Evolutionary conservation across 2,329 filamentous ascomycete species (phyloP), one percentile per base, ranked within the genome.

Genomic region (Pseudogymnoascus sp.): DNA sequence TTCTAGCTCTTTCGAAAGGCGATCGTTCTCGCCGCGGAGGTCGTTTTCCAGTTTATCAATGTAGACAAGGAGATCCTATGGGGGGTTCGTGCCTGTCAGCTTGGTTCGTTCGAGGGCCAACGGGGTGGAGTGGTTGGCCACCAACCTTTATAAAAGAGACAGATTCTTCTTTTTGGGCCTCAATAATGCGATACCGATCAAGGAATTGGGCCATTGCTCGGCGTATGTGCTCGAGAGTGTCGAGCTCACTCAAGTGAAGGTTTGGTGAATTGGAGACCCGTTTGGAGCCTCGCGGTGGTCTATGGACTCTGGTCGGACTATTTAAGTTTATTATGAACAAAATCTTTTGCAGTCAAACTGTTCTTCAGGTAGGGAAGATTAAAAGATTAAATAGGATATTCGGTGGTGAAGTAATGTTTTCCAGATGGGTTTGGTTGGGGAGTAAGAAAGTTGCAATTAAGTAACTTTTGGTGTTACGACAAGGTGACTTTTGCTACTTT

Each of bases 1-100:
- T 48, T 72, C 73, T 10, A 85, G 70, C 64, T 80, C 73, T 39
- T 76, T 72, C 51, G 66, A 68, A 4, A 85, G 74, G 7, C 69
- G 69, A 1, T 69, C 67, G 66, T 80, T 84, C 69, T 85, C 80
- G 37, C 75, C 69, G 21, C 75, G 75, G 3, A 82, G 71, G 5
- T 65, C 70, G 16, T 72, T 74, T 69, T 85, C 80, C 60, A 82
- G 65, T 13, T 69, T 69, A 65, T 84, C 76, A 67, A 73, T 74
- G 67, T 82, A 80, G 51, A 78, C 68, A 64, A 83, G 71, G 31
- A 83, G 73, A 65, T 83, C 81, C 81, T 83, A 60, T 61, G 19
- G 14, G n/a, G 37, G 19, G 8, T n/a, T n/a, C 16, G 60, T 37
- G 57, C 21, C 25, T 41, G 63, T 25, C 54, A 28, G 28, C 41